Conservation (phyloP, 306 rosid species). For the Quercus wislizeni region DNA sequence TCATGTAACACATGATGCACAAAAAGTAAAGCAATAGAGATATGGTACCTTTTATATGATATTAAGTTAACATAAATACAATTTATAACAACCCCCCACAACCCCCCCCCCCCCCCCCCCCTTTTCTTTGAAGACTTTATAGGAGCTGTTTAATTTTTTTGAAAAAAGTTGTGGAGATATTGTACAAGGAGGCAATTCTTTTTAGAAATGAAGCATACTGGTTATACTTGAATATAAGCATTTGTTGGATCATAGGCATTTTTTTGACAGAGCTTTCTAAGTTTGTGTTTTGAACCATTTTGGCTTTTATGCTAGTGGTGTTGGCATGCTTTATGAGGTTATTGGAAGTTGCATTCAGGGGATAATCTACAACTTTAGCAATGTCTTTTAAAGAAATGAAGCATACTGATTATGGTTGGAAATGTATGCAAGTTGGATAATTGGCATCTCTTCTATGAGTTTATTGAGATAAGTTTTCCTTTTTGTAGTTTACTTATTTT, state of each 20-base stretch:
- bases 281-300: background rate
- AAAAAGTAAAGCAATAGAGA: conserved; percentile 3
- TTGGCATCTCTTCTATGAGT: background rate
- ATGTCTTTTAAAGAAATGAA: background rate
- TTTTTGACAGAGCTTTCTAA: background rate
- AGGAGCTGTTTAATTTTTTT: background rate
- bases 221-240: background rate
- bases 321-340: background rate
- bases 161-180: background rate
- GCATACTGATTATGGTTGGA: no score
- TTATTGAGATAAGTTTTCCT: background rate
- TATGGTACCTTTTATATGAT: background rate
- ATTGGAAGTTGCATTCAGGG: background rate
- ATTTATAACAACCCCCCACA: no score
- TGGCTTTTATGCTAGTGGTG: background rate
- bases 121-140: background rate
- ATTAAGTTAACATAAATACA: background rate
- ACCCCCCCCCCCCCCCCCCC: no score
- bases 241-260: background rate
- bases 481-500: background rate
- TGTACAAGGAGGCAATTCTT: background rate
- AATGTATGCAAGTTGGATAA: no score
- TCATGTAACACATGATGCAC: conserved; percentile 1
- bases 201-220: no score
- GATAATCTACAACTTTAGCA: background rate